Conservation (phyloP, 2,329 filamentous ascomycete species). For the Colletotrichum sp. region DNA sequence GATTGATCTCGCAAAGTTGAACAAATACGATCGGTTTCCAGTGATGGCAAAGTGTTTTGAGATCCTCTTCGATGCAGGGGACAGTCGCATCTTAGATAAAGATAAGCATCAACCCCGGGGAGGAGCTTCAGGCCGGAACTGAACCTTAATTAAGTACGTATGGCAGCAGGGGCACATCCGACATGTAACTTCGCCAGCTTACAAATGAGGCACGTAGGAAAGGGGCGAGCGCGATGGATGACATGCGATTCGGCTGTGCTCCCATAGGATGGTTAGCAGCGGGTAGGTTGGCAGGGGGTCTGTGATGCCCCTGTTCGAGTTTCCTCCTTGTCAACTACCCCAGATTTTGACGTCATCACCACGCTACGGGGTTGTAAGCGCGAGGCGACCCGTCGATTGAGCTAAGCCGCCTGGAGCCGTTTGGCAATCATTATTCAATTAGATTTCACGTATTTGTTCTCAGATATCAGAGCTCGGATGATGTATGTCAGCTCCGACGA, state of each 20-base stretch:
- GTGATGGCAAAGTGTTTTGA: background rate
- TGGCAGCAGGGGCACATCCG: background rate
- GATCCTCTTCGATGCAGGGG: background rate
- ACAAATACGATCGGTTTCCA: background rate
- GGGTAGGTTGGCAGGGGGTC: background rate
- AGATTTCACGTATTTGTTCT: background rate
- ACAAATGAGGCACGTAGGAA: background rate
- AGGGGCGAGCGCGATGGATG: background rate
- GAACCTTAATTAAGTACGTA: background rate
- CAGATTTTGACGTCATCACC: slow-evolving; percentile 10
- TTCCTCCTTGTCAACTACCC: background rate
- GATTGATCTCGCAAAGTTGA: background rate
- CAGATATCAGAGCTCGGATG: background rate
- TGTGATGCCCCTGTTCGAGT: background rate
- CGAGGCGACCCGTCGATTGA: background rate
- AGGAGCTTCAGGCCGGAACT: background rate
- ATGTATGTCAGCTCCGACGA: background rate
- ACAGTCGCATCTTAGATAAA: background rate
- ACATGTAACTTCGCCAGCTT: background rate
- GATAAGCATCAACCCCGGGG: background rate
- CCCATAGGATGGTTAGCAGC: background rate
- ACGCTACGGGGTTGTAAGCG: background rate
- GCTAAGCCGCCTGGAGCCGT: background rate
- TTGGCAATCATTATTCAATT: background rate
- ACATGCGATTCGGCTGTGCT: background rate